Conservation (phyloP, 2,329 filamentous ascomycete species). For the Parastagonospora nodorum region DNA sequence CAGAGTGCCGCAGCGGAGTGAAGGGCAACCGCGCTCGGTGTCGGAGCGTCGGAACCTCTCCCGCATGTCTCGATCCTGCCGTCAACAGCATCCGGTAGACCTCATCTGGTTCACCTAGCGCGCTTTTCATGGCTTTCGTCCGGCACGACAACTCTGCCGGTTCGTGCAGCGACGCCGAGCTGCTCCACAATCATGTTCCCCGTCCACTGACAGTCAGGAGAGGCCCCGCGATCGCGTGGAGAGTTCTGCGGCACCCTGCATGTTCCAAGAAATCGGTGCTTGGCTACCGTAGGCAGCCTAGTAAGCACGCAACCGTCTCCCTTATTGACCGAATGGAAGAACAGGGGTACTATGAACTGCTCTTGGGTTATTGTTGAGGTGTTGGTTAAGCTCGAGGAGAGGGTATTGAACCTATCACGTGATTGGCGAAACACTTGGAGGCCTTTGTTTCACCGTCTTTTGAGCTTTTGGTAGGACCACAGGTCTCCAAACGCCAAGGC, state of each 20-base stretch:
- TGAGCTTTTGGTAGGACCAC: too few species aligned
- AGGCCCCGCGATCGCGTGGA: not conserved
- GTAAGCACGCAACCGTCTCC: too few species aligned
- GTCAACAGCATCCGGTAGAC: not conserved
- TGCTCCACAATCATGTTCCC: not conserved
- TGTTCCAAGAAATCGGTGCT: not conserved
- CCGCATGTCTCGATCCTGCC: too few species aligned
- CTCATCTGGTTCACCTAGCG: not conserved
- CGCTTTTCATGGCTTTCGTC: not conserved
- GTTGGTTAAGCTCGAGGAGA: too few species aligned
- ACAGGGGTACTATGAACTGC: too few species aligned
- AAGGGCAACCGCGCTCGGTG: not conserved
- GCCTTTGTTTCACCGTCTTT: too few species aligned
- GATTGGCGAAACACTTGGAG: too few species aligned
- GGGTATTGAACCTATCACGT: too few species aligned
- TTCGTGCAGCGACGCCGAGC: not conserved
- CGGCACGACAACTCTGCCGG: too few species aligned
- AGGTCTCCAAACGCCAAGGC: too few species aligned
- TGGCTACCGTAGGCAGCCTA: not conserved
- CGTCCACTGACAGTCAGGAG: not conserved
- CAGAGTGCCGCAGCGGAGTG: not conserved
- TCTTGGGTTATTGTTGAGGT: too few species aligned
- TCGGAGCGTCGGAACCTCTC: not conserved
- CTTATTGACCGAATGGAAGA: too few species aligned
- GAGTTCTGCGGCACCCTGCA: not conserved